These are phyloP conservation scores for Nyctanthes arbortristis DNA, from an alignment of 257 asterid genomes.

Conservation along the genomic window DNA sequence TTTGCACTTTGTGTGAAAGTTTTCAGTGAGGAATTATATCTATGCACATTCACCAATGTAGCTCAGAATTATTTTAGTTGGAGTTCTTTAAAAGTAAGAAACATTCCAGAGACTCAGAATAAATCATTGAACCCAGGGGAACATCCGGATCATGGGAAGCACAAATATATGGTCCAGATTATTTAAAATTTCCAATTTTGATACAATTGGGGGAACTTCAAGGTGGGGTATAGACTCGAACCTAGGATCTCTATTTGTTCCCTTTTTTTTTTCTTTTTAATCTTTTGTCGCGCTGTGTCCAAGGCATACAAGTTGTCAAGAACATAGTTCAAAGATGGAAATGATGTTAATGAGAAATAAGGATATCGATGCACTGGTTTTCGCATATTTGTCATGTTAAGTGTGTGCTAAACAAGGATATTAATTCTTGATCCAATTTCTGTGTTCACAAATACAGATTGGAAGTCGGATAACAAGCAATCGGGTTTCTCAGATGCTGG, in stretches of 20 bases:
- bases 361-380: no score
- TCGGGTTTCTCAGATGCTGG: constrained; percentile 79
- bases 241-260: no score
- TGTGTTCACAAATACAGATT: constrained; percentile 50
- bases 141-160: neutral
- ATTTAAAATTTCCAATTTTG: neutral
- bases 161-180: neutral
- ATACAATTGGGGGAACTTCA: neutral
- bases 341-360: no score
- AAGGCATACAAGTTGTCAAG: neutral
- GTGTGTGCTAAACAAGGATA: no score
- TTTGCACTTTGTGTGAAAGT: neutral
- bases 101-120: neutral
- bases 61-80: neutral
- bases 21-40: neutral
- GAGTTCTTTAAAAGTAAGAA: neutral
- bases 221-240: no score
- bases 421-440: constrained; percentile 15
- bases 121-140: neutral
- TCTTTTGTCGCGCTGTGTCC: neutral
- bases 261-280: neutral
- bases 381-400: no score
- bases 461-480: constrained; percentile 93
- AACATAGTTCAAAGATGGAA: constrained; percentile 10
- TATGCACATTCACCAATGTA: neutral